Percentiles rank a stretch among this genome's conserved stretches.
phyloP scores from a whole-genome alignment of 768 basidiomycete species.

The Boletellus emodensis region DNA sequence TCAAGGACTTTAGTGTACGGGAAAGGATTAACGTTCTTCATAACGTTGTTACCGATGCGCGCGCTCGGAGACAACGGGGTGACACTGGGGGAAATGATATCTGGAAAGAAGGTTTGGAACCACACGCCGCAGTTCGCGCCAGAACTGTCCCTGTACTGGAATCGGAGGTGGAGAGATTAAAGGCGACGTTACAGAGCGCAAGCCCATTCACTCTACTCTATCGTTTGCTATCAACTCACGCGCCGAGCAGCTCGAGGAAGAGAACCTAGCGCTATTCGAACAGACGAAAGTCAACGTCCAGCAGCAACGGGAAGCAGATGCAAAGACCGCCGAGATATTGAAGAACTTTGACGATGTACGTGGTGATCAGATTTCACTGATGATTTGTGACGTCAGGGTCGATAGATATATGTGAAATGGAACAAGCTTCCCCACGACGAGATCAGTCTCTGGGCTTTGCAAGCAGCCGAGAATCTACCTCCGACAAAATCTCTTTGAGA shows the following conservation, averaged over 20 bases:
- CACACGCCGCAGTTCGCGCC: slow-evolving; percentile 59
- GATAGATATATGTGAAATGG: slow-evolving; percentile 50
- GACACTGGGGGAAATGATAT: slow-evolving; percentile 45
- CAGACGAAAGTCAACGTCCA: slow-evolving; percentile 48
- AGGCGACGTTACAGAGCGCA: slow-evolving; percentile 36
- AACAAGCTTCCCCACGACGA: slow-evolving; percentile 56
- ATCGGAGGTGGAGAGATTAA: slow-evolving; percentile 38
- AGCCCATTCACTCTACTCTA: not conserved
- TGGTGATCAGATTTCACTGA: not conserved
- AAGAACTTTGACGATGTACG: slow-evolving; percentile 53
- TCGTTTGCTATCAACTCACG: not conserved
- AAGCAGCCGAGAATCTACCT: slow-evolving; percentile 35
- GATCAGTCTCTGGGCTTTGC: slow-evolving; percentile 47
- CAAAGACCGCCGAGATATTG: slow-evolving; percentile 44
- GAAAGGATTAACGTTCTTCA: slow-evolving; percentile 71
- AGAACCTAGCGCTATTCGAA: slow-evolving; percentile 46
- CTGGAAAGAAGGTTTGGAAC: slow-evolving; percentile 64
- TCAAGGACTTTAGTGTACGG: slow-evolving; percentile 62
- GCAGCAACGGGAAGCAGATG: slow-evolving; percentile 44
- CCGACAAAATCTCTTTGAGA: slow-evolving; percentile 20
- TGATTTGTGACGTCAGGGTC: slow-evolving; percentile 6
- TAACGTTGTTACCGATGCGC: slow-evolving; percentile 62
- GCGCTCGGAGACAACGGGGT: slow-evolving; percentile 47
- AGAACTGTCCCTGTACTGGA: slow-evolving; percentile 58
- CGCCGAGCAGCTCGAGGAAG: slow-evolving; percentile 48